Base-by-base conservation (phyloP, 2,329 filamentous ascomycete genomes). In the Fusarium sp. region DNA sequence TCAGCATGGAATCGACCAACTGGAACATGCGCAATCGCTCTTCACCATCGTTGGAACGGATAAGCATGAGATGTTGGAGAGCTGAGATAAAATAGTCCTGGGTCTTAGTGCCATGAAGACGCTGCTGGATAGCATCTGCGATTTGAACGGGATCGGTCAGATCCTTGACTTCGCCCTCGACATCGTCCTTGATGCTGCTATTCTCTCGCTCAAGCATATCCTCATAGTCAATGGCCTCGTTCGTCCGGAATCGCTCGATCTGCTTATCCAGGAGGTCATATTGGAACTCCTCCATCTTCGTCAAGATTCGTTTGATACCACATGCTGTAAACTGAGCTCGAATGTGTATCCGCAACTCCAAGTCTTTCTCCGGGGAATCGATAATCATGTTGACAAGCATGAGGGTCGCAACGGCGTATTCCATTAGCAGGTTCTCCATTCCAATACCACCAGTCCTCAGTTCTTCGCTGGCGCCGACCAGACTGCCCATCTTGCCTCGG, bases 201-300 rank as follows among this genome's bases (percentile, higher is more conserved):
- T 90, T 91, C 78, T 98, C 95, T 61, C 89, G 86, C 77, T 98
- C 94, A 42, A 98, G 86, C 77, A 97, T 90, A 75, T 98, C 95
- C 79, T 99, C 95, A 75, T 98, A 98, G 80, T 99, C 95, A 75
- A 98, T 96, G 51, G 92, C 93, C 78, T 98, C 94, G 74, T 98
- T 97, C 63, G 90, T 89, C 56, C 92, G 88, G 81, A 95, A 99
- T 50, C 89, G 88, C 75, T 97, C 94, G 72, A 98, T 91, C 80
- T 99, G 95, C 83, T 97, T 98, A 83, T 98, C 94, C 69, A 99
- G 95, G 70, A 96, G 87, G 70, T 99, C 95, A 79, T 98, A 99
- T 77, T 98, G 93, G 81, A 99, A 98, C 39, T 87, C 91, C 77
- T 97, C 93, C 95, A 98, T 98, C 84, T 98, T 99, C 67, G 85